These are phyloP conservation scores for Trichoderma pleuroti DNA, from an alignment of 2,329 filamentous ascomycete species.

Conservation along the genomic window DNA sequence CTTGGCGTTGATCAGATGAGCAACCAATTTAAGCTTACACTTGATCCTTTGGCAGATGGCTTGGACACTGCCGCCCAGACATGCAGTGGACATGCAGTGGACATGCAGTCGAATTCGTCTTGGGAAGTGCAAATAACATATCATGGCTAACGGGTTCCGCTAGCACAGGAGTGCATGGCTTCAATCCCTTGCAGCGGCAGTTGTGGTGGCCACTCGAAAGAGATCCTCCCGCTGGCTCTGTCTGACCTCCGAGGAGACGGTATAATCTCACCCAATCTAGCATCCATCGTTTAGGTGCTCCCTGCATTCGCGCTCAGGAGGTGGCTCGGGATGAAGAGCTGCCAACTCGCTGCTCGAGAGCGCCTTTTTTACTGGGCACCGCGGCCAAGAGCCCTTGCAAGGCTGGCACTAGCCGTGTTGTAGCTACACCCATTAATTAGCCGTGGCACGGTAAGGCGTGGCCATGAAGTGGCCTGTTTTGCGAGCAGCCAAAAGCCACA, in stretches of 20 bases:
- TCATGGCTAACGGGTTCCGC: background rate
- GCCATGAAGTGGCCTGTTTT: background rate
- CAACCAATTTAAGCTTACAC: background rate
- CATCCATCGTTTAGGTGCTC: slow-evolving; percentile 5
- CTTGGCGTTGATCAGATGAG: background rate
- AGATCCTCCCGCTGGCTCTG: background rate
- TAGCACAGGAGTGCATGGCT: slow-evolving; percentile 2
- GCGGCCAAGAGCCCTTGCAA: background rate
- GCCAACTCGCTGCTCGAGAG: background rate
- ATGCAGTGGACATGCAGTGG: background rate
- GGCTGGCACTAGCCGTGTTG: background rate
- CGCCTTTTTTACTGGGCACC: background rate
- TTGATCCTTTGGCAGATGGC: background rate
- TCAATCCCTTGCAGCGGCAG: slow-evolving; percentile 2
- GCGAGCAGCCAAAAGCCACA: background rate
- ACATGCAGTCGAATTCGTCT: background rate
- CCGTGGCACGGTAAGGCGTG: background rate
- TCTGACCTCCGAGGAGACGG: background rate
- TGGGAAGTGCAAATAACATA: background rate
- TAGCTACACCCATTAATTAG: background rate
- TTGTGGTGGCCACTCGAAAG: background rate
- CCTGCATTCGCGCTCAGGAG: background rate
- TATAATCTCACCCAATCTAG: background rate
- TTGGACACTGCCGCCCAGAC: background rate
- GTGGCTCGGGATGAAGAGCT: background rate